A percentile compares a stretch with the other conserved stretches of the same genome.
These are phyloP conservation scores for Eucalyptus pauciflora DNA, from an alignment of 345 rosid genomes.

Conservation along the genomic window DNA sequence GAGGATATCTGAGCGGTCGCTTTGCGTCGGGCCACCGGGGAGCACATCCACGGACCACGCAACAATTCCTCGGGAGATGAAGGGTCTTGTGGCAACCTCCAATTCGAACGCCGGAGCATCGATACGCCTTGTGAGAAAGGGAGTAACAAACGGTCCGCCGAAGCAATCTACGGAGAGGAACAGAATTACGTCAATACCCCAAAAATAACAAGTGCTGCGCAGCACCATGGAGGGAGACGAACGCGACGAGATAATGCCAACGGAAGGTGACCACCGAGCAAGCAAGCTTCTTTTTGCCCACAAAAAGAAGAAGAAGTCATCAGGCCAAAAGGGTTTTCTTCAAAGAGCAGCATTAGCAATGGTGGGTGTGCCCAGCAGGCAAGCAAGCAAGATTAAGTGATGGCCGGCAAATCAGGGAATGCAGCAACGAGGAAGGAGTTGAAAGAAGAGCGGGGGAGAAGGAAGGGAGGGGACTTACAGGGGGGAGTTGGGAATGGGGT, in stretches of 20 bases:
- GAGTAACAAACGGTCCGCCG: conserved; percentile 25
- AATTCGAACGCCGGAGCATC: conserved; percentile 14
- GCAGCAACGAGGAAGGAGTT: neutral
- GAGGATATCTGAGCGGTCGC: conserved; percentile 3
- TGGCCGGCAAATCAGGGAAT: neutral
- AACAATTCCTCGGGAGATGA: conserved; percentile 6
- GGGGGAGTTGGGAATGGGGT: neutral
- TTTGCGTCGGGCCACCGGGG: conserved; percentile 6
- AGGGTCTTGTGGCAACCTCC: conserved; percentile 10
- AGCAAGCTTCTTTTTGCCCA: neutral
- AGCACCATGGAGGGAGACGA: neutral
- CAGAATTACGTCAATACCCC: neutral
- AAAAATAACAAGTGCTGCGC: neutral
- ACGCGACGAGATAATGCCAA: neutral
- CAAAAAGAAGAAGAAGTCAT: neutral
- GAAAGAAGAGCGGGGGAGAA: neutral
- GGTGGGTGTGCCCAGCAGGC: neutral
- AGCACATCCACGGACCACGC: conserved; percentile 5
- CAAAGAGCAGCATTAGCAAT: neutral
- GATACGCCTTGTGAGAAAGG: conserved; percentile 28
- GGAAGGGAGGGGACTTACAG: neutral
- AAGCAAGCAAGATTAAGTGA: neutral
- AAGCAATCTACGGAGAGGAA: neutral
- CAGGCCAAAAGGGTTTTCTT: neutral
- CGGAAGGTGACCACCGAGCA: neutral